phyloP scores from a whole-genome alignment of 441 rosid species.

The Jatropha multifida region DNA sequence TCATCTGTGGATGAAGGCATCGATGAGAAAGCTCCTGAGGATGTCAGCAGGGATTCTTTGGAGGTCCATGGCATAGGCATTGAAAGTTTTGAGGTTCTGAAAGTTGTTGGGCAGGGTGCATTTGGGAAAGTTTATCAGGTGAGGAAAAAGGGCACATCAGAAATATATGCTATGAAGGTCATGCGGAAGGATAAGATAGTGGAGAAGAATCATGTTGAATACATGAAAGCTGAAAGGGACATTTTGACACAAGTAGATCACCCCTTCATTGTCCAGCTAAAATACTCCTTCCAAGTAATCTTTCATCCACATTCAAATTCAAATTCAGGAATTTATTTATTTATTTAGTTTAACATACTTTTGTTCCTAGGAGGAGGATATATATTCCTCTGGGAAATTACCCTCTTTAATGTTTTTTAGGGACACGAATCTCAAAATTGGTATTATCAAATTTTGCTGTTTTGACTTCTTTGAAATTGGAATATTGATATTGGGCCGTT shows the following conservation, averaged over 20 bases:
- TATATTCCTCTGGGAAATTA: neutral
- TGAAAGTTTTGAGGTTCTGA: slow-evolving; percentile 87
- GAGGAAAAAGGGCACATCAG: slow-evolving; percentile 74
- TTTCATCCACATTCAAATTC: slow-evolving; percentile 7
- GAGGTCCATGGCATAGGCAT: slow-evolving; percentile 47
- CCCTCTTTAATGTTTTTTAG: neutral
- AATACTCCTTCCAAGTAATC: slow-evolving; percentile 83
- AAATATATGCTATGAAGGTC: slow-evolving; percentile 95
- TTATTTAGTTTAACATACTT: neutral
- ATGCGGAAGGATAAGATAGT: slow-evolving; percentile 92
- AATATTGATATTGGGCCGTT: slow-evolving; percentile 5
- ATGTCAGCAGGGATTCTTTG: slow-evolving; percentile 26
- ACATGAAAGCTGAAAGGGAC: slow-evolving; percentile 96
- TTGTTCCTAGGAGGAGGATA: neutral
- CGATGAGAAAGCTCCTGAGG: slow-evolving; percentile 28
- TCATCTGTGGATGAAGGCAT: slow-evolving; percentile 31
- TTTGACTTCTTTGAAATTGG: neutral
- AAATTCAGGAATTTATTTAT: neutral
- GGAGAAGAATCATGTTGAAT: slow-evolving; percentile 90
- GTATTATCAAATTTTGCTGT: neutral
- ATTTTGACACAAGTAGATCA: slow-evolving; percentile 79
- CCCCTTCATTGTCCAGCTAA: slow-evolving; percentile 90
- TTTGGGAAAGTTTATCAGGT: slow-evolving; percentile 95
- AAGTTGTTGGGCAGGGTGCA: slow-evolving; percentile 81
- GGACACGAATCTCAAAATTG: neutral